Base-by-base conservation (phyloP, 805 yeast genomes). In the Barnettozyma sucrosica region DNA sequence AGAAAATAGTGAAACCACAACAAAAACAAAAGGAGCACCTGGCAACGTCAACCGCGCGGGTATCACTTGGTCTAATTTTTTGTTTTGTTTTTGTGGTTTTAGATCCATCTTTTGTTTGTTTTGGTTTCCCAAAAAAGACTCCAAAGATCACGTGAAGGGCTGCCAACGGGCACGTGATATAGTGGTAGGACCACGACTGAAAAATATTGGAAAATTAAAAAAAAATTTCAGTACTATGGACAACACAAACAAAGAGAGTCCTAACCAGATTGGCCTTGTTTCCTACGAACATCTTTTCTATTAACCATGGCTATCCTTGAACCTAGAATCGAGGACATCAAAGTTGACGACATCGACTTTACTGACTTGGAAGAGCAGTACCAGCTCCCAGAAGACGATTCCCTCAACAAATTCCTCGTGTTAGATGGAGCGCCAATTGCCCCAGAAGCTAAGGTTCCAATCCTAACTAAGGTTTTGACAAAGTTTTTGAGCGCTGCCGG, bases 361-460 rank as follows among this genome's bases (percentile, higher is more conserved):
- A 70, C 88, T 51, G 97, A 90, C 65, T 75, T 92, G 62, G 97
- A 92, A 66, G 81, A 76, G 48, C 74, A 87, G 67, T 89, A 76
- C 66, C 67, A 77, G 21, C 81, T 85, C 43, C 76, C 79, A 48
- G 80, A 76, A 46, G 80, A 78, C 45, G 69, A 75, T 49, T 78
- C 81, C 44, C 74, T 86, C 48, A 96, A 87, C 61, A 79, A 79
- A 60, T 89, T 80, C 62, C 80, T 92, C 49, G 86, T 92, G 26
- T 85, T 89, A 44, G 97, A 89, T 65, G 99, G 99, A 42, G 90
- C 96, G 10, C 99, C 99, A 56, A 74, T 89, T 52, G 96, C 96
- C 23, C 96, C 97, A 49, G 95, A 84, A 64, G 66, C 88, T 45
- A 93, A 93, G 69, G 86, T 82, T 44, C 86, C 89, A 47, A 80